phyloP scores from a whole-genome alignment of 2,329 filamentous ascomycete species.

The Byssochlamys sp. region DNA sequence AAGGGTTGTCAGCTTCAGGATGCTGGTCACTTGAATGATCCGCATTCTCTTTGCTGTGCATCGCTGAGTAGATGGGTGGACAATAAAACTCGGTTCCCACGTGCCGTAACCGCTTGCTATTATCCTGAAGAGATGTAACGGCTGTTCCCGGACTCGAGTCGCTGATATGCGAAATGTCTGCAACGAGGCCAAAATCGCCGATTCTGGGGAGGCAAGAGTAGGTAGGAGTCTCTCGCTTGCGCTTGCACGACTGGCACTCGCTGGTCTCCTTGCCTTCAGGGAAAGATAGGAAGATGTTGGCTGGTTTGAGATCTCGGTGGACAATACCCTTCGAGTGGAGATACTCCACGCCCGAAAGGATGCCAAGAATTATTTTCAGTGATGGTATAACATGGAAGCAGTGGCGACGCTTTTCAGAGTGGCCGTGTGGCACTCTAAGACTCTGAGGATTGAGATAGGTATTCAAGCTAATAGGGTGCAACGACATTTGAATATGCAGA shows the following conservation, averaged over 20 bases:
- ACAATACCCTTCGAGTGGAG: slow-evolving; percentile 53
- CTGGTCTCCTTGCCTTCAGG: slow-evolving; percentile 40
- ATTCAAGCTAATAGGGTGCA: slow-evolving; percentile 53
- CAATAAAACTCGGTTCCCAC: slow-evolving; percentile 57
- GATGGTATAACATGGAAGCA: slow-evolving; percentile 55
- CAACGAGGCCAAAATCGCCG: slow-evolving; percentile 59
- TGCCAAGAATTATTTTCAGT: slow-evolving; percentile 47
- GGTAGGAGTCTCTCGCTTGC: slow-evolving; percentile 12
- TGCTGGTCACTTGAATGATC: slow-evolving; percentile 4
- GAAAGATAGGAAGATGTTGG: slow-evolving; percentile 55
- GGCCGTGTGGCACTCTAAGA: slow-evolving; percentile 10
- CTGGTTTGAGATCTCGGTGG: slow-evolving; percentile 59
- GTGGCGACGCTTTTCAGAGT: slow-evolving; percentile 35
- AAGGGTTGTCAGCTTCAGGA: slow-evolving; percentile 9
- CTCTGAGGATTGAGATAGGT: slow-evolving; percentile 44
- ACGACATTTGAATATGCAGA: slow-evolving; percentile 60
- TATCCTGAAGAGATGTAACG: slow-evolving; percentile 12
- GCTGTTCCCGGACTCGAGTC: slow-evolving; percentile 14
- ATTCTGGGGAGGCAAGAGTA: slow-evolving; percentile 51
- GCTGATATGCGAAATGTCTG: slow-evolving; percentile 39
- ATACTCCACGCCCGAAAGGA: slow-evolving; percentile 56
- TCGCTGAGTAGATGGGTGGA: slow-evolving; percentile 32
- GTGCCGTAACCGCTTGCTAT: slow-evolving; percentile 27
- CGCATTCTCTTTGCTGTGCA: slow-evolving; percentile 3
- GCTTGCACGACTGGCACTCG: slow-evolving; percentile 38